phyloP scores from a whole-genome alignment of 192 early-diverging fungal genomes.

The Coemansia sp. region DNA sequence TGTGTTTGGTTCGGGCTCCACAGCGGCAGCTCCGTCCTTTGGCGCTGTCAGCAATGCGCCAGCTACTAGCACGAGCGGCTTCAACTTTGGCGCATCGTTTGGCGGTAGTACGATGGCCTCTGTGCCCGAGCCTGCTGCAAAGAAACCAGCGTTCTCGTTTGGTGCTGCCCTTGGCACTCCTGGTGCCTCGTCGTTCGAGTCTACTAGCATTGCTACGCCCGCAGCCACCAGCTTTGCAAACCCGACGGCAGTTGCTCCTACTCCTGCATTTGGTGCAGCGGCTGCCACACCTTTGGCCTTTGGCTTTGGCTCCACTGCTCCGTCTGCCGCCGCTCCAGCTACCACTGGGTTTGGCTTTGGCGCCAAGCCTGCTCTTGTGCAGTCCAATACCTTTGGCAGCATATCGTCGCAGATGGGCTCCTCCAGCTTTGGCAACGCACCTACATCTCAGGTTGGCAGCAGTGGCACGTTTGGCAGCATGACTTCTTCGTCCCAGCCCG shows the following conservation, averaged over 20 bases:
- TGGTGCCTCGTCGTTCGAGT: conserved; percentile 40
- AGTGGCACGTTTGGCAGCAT: conserved; percentile 2
- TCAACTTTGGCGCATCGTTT: conserved; percentile 31
- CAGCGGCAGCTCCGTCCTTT: conserved; percentile 29
- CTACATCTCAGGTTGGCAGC: background rate
- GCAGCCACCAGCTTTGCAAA: conserved; percentile 30
- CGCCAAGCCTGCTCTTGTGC: conserved; percentile 8
- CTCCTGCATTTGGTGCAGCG: conserved; percentile 31
- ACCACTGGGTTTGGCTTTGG: conserved; percentile 24
- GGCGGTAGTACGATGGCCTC: conserved; percentile 4
- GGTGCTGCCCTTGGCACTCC: conserved; percentile 31
- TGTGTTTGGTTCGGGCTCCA: conserved; percentile 1
- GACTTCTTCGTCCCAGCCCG: background rate
- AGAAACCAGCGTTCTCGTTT: conserved; percentile 29
- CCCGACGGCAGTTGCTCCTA: conserved; percentile 1
- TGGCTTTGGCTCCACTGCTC: conserved; percentile 31
- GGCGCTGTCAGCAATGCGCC: conserved; percentile 15
- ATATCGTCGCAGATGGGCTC: conserved; percentile 9
- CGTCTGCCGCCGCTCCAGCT: conserved; percentile 19
- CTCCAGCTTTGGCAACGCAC: background rate
- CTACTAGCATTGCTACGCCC: conserved; percentile 30
- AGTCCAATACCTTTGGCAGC: conserved; percentile 4
- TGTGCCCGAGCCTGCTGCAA: conserved; percentile 8
- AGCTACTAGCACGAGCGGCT: conserved; percentile 20
- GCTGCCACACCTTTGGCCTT: conserved; percentile 33